Evolutionary conservation across 2,329 filamentous ascomycete genomes (phyloP).

Genomic region (Penicillium hesseltinei): DNA sequence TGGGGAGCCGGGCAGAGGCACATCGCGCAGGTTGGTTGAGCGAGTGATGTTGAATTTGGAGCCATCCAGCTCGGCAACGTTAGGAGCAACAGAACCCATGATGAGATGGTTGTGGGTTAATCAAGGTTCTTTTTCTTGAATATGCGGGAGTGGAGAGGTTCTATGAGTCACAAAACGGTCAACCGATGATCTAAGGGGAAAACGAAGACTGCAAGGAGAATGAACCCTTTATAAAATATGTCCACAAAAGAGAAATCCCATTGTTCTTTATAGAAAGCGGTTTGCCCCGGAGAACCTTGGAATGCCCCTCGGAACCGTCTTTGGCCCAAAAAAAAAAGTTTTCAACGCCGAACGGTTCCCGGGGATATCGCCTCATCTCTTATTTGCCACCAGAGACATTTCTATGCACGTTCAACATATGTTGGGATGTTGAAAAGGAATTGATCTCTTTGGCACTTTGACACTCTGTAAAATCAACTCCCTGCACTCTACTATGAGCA

Average conservation of each 20-base stretch:
- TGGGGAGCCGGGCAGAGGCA: slow-evolving; percentile 40
- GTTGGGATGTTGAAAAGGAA: neutral
- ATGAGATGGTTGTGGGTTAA: slow-evolving; percentile 1
- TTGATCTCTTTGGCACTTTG: neutral
- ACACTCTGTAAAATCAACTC: neutral
- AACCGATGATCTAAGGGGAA: neutral
- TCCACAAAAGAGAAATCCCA: neutral
- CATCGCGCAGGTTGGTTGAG: slow-evolving; percentile 34
- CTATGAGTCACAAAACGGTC: slow-evolving; percentile 14
- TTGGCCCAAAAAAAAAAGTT: slow-evolving; percentile 17
- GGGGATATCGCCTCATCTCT: slow-evolving; percentile 7
- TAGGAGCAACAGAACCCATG: slow-evolving; percentile 34
- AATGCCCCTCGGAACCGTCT: neutral
- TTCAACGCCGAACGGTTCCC: slow-evolving; percentile 17
- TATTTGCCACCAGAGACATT: neutral
- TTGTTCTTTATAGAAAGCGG: slow-evolving; percentile 14
- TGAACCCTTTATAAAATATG: neutral
- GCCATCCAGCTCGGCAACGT: slow-evolving; percentile 38
- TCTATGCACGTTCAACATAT: neutral
- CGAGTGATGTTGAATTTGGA: slow-evolving; percentile 42
- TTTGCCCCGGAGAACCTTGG: slow-evolving; percentile 17
- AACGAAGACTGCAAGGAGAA: neutral
- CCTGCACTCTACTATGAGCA: slow-evolving; percentile 1
- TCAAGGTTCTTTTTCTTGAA: neutral
- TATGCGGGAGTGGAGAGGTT: neutral